Percentiles rank a stretch among this genome's conserved stretches.
These are phyloP conservation scores for Strobilomyces confusus DNA, from an alignment of 768 basidiomycete species.

Conservation along the genomic window DNA sequence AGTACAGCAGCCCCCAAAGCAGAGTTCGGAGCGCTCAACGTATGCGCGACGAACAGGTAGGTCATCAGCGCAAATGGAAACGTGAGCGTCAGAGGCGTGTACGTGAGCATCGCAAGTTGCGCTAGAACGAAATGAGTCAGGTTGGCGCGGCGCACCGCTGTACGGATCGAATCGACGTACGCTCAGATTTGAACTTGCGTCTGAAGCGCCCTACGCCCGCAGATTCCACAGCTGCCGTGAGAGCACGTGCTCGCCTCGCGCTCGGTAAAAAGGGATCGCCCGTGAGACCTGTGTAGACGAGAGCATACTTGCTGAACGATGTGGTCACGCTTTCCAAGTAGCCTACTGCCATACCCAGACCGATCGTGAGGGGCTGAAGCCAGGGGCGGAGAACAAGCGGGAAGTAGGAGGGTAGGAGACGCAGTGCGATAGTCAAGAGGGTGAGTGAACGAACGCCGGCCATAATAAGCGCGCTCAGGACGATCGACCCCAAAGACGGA, in stretches of 20 bases:
- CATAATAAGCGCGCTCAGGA: conserved; percentile 71
- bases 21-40: conserved; percentile 61
- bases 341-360: conserved; percentile 36
- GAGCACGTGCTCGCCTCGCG: conserved; percentile 51
- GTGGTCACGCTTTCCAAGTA: conserved; percentile 45
- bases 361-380: conserved; percentile 37
- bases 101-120: conserved; percentile 65
- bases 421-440: conserved; percentile 46
- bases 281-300: conserved; percentile 73
- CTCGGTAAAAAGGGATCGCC: conserved; percentile 65
- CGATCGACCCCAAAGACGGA: conserved; percentile 77
- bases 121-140: conserved; percentile 34
- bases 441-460: conserved; percentile 62
- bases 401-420: conserved; percentile 51
- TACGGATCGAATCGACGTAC: conserved; percentile 35
- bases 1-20: conserved; percentile 74
- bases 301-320: conserved; percentile 58
- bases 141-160: neutral
- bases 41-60: conserved; percentile 88
- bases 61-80: conserved; percentile 78
- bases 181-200: conserved; percentile 52
- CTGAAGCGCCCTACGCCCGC: conserved; percentile 37
- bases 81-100: conserved; percentile 72
- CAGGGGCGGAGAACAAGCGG: conserved; percentile 41
- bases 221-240: conserved; percentile 54